These are phyloP conservation scores for Microdochium bolleyi DNA, from an alignment of 2,329 filamentous ascomycete species.

Conservation along the genomic window DNA sequence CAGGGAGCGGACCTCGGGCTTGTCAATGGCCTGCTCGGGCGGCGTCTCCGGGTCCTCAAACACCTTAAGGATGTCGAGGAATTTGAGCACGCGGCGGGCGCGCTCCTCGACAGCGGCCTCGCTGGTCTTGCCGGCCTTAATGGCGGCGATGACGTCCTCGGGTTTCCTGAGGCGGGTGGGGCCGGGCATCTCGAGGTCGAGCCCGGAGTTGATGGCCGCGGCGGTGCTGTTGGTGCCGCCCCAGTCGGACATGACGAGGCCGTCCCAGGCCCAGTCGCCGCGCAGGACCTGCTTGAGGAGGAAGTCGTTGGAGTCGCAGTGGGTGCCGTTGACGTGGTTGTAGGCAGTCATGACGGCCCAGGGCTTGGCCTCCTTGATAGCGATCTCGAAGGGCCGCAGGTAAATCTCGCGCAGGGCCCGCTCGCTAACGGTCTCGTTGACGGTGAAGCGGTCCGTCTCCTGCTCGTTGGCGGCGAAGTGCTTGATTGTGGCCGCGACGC, in stretches of 20 bases:
- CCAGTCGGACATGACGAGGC: constrained; percentile 40
- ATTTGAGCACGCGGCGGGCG: constrained; percentile 20
- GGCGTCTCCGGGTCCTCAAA: constrained; percentile 11
- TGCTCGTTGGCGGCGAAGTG: constrained; percentile 37
- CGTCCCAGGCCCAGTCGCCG: constrained; percentile 35
- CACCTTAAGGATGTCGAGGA: constrained; percentile 15
- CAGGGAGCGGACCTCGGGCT: constrained; percentile 24
- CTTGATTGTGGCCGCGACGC: constrained; percentile 35
- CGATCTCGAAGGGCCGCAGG: constrained; percentile 35
- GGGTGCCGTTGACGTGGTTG: constrained; percentile 35
- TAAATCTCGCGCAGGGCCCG: constrained; percentile 29
- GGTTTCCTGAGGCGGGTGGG: constrained; percentile 7
- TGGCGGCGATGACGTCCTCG: constrained; percentile 13
- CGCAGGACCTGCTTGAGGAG: constrained; percentile 29
- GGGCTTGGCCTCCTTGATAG: constrained; percentile 29
- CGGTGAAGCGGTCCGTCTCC: constrained; percentile 18
- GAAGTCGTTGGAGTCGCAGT: constrained; percentile 30
- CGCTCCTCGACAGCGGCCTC: constrained; percentile 15
- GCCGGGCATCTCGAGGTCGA: constrained; percentile 22
- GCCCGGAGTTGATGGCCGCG: constrained; percentile 17
- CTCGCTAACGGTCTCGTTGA: constrained; percentile 20
- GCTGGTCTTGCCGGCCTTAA: constrained; percentile 9
- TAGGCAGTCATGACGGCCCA: constrained; percentile 39
- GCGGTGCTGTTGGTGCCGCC: constrained; percentile 25
- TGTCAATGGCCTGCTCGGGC: constrained; percentile 17